A percentile compares a stretch with the other conserved stretches of the same genome.
phyloP scores from a whole-genome alignment of 371 early-diverging fungal genomes.

The Mortierella sp. region DNA sequence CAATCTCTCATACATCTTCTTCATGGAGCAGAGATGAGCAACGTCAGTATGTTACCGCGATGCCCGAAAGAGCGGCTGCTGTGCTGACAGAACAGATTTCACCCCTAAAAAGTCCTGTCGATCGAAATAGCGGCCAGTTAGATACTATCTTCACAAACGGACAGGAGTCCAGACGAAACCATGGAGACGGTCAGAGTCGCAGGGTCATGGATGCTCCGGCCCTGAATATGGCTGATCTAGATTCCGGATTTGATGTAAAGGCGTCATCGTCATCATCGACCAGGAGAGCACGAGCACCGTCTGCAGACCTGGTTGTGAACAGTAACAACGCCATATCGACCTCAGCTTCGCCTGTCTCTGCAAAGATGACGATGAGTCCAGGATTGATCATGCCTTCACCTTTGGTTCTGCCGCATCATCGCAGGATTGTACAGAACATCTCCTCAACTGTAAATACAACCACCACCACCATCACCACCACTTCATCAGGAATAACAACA shows the following conservation, averaged over 20 bases:
- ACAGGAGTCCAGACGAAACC: slow-evolving; percentile 2
- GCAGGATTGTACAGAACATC: slow-evolving; percentile 25
- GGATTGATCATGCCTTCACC: slow-evolving; percentile 39
- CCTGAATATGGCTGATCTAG: not conserved
- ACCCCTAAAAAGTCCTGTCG: too few species aligned
- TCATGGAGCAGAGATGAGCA: slow-evolving; percentile 9
- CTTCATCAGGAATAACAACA: not conserved
- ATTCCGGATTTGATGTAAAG: not conserved
- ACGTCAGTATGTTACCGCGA: too few species aligned
- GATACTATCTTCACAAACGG: too few species aligned
- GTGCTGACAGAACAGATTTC: too few species aligned
- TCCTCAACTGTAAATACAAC: not conserved
- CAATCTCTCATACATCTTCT: not conserved
- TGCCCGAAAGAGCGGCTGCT: too few species aligned
- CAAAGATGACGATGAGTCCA: not conserved
- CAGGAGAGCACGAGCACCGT: not conserved
- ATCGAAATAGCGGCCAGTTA: too few species aligned
- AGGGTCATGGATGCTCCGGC: too few species aligned
- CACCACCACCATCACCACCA: not conserved
- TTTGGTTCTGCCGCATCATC: slow-evolving; percentile 41
- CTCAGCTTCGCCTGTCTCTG: not conserved
- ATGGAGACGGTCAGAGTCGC: not conserved
- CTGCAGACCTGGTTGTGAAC: not conserved
- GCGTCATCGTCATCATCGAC: not conserved
- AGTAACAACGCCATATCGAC: not conserved